Evolutionary conservation across 345 rosid genomes (phyloP), one percentile per base, ranked within the genome.

Genomic region (Toxicodendron radicans): DNA sequence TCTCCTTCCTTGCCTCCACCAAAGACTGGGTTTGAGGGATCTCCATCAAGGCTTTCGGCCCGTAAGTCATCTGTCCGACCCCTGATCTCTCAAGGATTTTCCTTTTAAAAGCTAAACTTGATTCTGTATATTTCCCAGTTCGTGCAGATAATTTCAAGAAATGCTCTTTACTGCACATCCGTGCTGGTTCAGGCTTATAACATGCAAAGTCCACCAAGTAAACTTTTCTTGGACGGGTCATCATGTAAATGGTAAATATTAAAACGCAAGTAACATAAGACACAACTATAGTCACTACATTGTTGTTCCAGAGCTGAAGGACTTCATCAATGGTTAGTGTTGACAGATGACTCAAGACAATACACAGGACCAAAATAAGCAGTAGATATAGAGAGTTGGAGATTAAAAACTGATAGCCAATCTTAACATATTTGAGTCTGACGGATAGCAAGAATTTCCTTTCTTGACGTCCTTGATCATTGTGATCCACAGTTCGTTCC

Each of bases 81-180:
- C 98, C 97, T 0, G 98, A 91, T 68, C 93, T 83, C 79, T 90
- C 93, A 3, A 93, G 71, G n/a, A 93, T 91, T 87, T 93, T 93
- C 87, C 83, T 85, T 73, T 93, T 97, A 70, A 93, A 90, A 3
- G 84, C 88, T 2, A 93, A 75, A 71, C 88, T 93, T 63, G 86
- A 93, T 18, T 82, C 87, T 0, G 87, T 83, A 79, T 90, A 93
- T 46, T 56, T 64, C 23, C 84, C 90, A 0, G 79, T 81, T 13
- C 30, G 17, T 0, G 1, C 58, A 58, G 90, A 88, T 66, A 82
- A 74, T 71, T 78, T 86, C 78, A 82, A 80, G 91, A 80, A 80
- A 59, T 43, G 59, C 67, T 85, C 84, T 30, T 92, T 79, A 0
- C 87, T 27, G 82, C 91, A 82, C 71, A 71, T 85, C 2, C 70